Conservation (phyloP, 2,329 filamentous ascomycete genomes). For the Fusarium stilboides region DNA sequence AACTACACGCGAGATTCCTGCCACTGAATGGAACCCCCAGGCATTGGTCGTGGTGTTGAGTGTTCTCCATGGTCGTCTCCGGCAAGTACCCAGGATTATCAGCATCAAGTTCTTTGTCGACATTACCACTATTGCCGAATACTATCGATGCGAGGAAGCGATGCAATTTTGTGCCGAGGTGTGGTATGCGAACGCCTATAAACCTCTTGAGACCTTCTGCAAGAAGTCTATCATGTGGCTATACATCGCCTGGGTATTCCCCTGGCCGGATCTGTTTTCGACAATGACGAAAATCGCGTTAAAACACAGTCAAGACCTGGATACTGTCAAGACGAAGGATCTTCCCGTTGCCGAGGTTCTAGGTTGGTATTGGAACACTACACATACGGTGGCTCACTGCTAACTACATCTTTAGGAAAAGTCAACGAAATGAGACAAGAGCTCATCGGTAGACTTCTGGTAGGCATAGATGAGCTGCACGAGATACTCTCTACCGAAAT, state of each 20-base stretch:
- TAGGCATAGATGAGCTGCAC: accelerated
- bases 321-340: neutral
- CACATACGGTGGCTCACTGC: no score
- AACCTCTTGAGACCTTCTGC: neutral
- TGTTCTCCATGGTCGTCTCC: constrained; percentile 16
- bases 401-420: neutral
- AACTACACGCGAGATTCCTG: neutral
- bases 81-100: accelerated
- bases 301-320: no score
- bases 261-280: neutral
- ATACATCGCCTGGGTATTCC: neutral
- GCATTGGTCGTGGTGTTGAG: constrained; percentile 7
- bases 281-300: neutral
- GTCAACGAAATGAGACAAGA: neutral
- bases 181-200: neutral
- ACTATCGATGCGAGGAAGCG: constrained; percentile 14
- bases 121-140: constrained; percentile 12
- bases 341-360: neutral
- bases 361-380: neutral
- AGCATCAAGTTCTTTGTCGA: neutral
- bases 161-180: neutral
- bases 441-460: neutral
- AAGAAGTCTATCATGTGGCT: neutral
- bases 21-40: neutral
- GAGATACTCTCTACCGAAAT: accelerated